Evolutionary conservation across 2,329 filamentous ascomycete species (phyloP).

Genomic region (Cladobotryum protrusum): DNA sequence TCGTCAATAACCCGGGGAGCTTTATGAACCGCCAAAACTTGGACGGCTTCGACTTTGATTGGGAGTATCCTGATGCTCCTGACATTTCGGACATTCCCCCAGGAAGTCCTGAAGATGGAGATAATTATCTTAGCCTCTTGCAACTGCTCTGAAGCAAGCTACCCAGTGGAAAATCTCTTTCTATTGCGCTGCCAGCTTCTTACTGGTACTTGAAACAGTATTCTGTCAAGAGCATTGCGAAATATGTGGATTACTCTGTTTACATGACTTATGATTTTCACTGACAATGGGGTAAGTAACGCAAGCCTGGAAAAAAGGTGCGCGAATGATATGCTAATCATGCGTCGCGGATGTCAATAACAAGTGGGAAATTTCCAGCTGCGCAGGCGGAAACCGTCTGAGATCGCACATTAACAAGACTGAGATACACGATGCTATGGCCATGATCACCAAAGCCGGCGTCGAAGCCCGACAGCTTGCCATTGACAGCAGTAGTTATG

Average conservation of each 20-base stretch:
- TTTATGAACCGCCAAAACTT: slow-evolving; percentile 17
- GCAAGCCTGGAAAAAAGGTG: too few species aligned
- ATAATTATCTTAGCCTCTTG: slow-evolving; percentile 17
- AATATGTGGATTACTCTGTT: slow-evolving; percentile 25
- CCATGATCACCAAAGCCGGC: slow-evolving; percentile 23
- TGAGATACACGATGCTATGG: slow-evolving; percentile 22
- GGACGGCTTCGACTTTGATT: slow-evolving; percentile 37
- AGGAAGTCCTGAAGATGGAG: slow-evolving; percentile 13
- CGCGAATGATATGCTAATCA: too few species aligned
- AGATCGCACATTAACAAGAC: slow-evolving; percentile 23
- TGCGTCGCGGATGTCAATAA: slow-evolving; percentile 17
- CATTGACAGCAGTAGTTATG: slow-evolving; percentile 21
- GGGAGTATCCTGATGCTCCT: slow-evolving; percentile 31
- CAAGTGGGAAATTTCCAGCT: slow-evolving; percentile 17
- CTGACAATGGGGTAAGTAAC: slow-evolving; percentile 22
- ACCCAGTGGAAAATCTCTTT: slow-evolving; percentile 27
- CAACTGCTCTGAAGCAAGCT: slow-evolving; percentile 10
- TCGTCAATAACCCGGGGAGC: background rate
- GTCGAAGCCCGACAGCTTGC: slow-evolving; percentile 18
- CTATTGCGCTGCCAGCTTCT: slow-evolving; percentile 32
- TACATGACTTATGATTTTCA: slow-evolving; percentile 30
- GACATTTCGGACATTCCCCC: slow-evolving; percentile 25
- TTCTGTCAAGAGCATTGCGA: slow-evolving; percentile 26
- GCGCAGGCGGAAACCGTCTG: slow-evolving; percentile 20
- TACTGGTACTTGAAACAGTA: slow-evolving; percentile 34